These are phyloP conservation scores for Rhodamnia argentea DNA, from an alignment of 345 rosid species.

Conservation along the genomic window DNA sequence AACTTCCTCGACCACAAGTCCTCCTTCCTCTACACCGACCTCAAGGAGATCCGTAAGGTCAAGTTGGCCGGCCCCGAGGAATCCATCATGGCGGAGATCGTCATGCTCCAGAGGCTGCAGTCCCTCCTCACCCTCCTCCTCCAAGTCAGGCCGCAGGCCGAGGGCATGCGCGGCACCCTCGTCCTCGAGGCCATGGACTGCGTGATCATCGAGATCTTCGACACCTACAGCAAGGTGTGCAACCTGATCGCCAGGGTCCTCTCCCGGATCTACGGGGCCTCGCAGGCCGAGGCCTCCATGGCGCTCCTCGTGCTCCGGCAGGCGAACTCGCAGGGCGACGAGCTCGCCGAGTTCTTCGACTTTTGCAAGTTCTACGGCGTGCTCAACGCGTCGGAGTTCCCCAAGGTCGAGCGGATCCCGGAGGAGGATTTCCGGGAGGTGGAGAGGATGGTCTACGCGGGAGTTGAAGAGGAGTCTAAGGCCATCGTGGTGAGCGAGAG, in stretches of 20 bases:
- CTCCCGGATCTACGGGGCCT: constrained; percentile 19
- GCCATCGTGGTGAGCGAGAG: constrained; percentile 8
- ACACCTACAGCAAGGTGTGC: constrained; percentile 53
- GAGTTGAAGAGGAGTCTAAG: neutral
- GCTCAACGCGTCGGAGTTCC: constrained; percentile 32
- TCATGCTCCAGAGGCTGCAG: constrained; percentile 39
- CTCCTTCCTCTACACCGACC: constrained; percentile 7
- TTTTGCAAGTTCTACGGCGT: constrained; percentile 41
- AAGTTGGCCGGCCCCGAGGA: neutral
- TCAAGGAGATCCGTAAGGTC: constrained; percentile 5
- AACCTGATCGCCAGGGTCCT: constrained; percentile 35
- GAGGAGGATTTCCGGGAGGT: constrained; percentile 38
- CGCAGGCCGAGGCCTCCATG: constrained; percentile 30
- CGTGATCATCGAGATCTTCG: constrained; percentile 44
- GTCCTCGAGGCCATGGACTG: constrained; percentile 75
- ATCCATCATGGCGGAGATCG: constrained; percentile 26
- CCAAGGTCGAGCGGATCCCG: constrained; percentile 22
- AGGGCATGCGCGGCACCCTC: constrained; percentile 29
- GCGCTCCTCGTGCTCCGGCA: constrained; percentile 44
- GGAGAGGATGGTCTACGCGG: constrained; percentile 21
- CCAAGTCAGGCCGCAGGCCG: constrained; percentile 41
- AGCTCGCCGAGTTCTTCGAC: constrained; percentile 34
- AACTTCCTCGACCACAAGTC: constrained; percentile 55
- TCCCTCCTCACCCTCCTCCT: constrained; percentile 48
- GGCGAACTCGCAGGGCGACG: constrained; percentile 34